Evolutionary conservation across 2,329 filamentous ascomycete genomes (phyloP).

Genomic region (Juglanconis sp.): DNA sequence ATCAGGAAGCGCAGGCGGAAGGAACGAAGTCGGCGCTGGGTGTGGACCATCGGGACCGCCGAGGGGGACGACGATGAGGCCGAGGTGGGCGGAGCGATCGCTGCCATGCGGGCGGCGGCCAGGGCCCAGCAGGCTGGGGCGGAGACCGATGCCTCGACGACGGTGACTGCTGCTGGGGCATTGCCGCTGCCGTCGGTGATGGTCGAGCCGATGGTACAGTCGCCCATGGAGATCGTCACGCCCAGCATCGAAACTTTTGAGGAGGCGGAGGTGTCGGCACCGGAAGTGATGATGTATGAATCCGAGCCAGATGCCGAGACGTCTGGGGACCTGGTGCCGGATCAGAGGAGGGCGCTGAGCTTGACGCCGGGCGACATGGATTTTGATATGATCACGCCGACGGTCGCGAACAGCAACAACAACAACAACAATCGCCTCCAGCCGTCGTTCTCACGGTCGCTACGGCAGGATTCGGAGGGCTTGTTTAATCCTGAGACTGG

Average conservation of each 20-base stretch:
- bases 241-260: conserved; percentile 39
- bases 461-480: conserved; percentile 27
- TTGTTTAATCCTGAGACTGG: conserved; percentile 27
- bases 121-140: not conserved
- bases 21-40: conserved; percentile 63
- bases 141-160: conserved; percentile 20
- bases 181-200: not conserved
- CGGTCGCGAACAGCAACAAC: conserved; percentile 22
- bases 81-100: conserved; percentile 40
- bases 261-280: conserved; percentile 24
- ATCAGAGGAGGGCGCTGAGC: conserved; percentile 4
- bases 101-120: conserved; percentile 33
- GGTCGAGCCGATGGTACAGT: conserved; percentile 14
- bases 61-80: conserved; percentile 45
- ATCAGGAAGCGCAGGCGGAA: conserved; percentile 54
- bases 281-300: conserved; percentile 50
- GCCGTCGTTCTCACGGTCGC: not conserved
- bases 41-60: conserved; percentile 59
- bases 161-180: not conserved
- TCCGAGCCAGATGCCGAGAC: conserved; percentile 34
- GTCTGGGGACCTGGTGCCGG: conserved; percentile 31
- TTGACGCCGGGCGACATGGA: conserved; percentile 30
- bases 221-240: conserved; percentile 33
- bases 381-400: conserved; percentile 39
- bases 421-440: not conserved